Base-by-base conservation (phyloP, 345 rosid species). In the Gossypium mustelinum region DNA sequence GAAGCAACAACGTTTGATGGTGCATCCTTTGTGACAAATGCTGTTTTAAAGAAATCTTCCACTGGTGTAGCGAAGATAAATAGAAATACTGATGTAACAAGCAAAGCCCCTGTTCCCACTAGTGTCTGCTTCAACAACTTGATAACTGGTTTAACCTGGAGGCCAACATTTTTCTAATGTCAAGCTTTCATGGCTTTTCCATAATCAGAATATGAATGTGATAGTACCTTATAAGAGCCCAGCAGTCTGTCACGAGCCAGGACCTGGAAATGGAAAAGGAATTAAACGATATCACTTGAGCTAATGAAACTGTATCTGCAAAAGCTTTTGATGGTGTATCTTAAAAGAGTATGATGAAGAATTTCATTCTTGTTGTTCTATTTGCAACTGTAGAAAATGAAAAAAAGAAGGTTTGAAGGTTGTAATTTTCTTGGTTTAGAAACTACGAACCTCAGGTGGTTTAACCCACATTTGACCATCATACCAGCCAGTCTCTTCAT, bases 401-500 rank as follows among this genome's bases (percentile, higher is more conserved):
- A 34, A 34, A 34, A 34, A 34, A 34, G 7, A 34, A 34, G 6
- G 41, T 5, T 34, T 6, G 7, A 34, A 5, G 41, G 41, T 34
- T 34, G 41, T 43, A 1, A 51, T 14, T 51, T 16, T 54, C 22
- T 17, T 54, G 9, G 20, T 17, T 54, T 54, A 54, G 58, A 54
- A 54, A 17, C 22, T 18, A 77, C 89, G 77, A 77, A 89, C 97
- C 97, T 94, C 97, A 0, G 98, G 97, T 55, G 98, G 97, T 77
- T 94, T 94, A 39, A 90, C 97, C 97, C 94, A 92, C 94, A 90
- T 94, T 80, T 92, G 98, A 22, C 97, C 98, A 72, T 94, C 97
- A 82, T 94, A 94, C 97, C 98, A 94, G 78, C 98, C 98, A 58
- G 90, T 94, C 86, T 94, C 98, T 85, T 94, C 98, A 47, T 94